Percentiles rank a stretch among this genome's conserved stretches.
phyloP scores from a whole-genome alignment of 1,139 yeast genomes.

The Magnusiomyces magnusii region DNA sequence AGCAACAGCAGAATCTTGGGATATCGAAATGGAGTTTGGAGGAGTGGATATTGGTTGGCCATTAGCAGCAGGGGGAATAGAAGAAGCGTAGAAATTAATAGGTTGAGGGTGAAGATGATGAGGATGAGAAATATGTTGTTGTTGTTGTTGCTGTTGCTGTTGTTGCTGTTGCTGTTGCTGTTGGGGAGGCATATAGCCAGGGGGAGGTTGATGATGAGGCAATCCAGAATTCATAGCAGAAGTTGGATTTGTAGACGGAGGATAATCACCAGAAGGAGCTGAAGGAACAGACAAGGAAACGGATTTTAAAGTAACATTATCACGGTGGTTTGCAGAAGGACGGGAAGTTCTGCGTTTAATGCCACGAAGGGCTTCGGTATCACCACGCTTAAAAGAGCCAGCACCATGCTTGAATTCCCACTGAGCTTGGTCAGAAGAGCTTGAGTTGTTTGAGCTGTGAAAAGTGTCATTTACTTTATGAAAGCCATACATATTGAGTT shows the following conservation, averaged over 20 bases:
- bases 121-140: slow-evolving; percentile 13
- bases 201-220: background rate
- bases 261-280: slow-evolving; percentile 21
- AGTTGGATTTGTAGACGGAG: slow-evolving; percentile 9
- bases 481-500: slow-evolving; percentile 97
- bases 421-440: slow-evolving; percentile 26
- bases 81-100: background rate
- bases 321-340: slow-evolving; percentile 30
- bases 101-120: background rate
- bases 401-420: slow-evolving; percentile 92
- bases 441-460: slow-evolving; percentile 20
- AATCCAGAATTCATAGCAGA: background rate
- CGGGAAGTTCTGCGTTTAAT: slow-evolving; percentile 57
- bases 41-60: background rate
- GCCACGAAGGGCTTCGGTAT: slow-evolving; percentile 52
- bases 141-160: slow-evolving; percentile 17
- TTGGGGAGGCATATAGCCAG: background rate
- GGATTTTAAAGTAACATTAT: slow-evolving; percentile 27
- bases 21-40: background rate
- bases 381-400: slow-evolving; percentile 70
- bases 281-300: slow-evolving; percentile 28
- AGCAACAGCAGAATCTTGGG: slow-evolving; percentile 4
- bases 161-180: slow-evolving; percentile 18
- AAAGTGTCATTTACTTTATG: slow-evolving; percentile 50
- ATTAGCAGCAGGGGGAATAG: background rate